phyloP scores from a whole-genome alignment of 352 stramenopile genomes.

The Phytophthora gonapodyides region DNA sequence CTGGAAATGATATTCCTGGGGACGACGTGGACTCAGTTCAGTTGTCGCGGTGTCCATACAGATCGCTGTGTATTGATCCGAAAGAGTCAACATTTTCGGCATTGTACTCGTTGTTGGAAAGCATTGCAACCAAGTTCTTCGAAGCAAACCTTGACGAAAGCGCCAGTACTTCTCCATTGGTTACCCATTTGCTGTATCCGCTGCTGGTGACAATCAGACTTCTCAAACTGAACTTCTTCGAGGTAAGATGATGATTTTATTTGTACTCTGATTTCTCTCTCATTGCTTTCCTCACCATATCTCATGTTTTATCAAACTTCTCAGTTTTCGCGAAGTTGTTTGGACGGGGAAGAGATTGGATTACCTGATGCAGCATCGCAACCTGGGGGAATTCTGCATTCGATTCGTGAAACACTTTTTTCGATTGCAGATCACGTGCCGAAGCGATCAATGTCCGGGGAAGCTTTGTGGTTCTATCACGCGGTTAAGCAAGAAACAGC shows the following conservation, averaged over 20 bases:
- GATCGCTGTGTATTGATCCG: slow-evolving; percentile 81
- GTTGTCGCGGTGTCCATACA: slow-evolving; percentile 74
- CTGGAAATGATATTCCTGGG: slow-evolving; percentile 70
- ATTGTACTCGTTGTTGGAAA: slow-evolving; percentile 57
- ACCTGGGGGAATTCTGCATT: slow-evolving; percentile 50
- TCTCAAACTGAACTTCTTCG: slow-evolving; percentile 89
- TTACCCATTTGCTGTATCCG: slow-evolving; percentile 70
- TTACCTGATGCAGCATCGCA: slow-evolving; percentile 42
- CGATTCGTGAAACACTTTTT: slow-evolving; percentile 74
- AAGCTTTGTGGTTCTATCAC: slow-evolving; percentile 71
- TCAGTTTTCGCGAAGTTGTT: slow-evolving; percentile 74
- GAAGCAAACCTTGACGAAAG: slow-evolving; percentile 16
- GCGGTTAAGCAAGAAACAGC: slow-evolving; percentile 83
- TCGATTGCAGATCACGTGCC: slow-evolving; percentile 60
- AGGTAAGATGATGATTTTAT: slow-evolving; percentile 46
- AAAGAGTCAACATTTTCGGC: slow-evolving; percentile 74
- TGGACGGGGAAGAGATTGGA: slow-evolving; percentile 63
- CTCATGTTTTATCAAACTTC: neutral
- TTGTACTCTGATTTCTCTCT: neutral
- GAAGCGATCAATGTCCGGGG: slow-evolving; percentile 32
- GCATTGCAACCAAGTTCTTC: slow-evolving; percentile 41
- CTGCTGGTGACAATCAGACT: slow-evolving; percentile 73
- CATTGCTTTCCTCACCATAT: neutral
- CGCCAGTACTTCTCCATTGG: slow-evolving; percentile 13
- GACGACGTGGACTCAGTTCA: slow-evolving; percentile 83